Base-by-base conservation (phyloP, 768 basidiomycete species). In the Boletus huronensis region DNA sequence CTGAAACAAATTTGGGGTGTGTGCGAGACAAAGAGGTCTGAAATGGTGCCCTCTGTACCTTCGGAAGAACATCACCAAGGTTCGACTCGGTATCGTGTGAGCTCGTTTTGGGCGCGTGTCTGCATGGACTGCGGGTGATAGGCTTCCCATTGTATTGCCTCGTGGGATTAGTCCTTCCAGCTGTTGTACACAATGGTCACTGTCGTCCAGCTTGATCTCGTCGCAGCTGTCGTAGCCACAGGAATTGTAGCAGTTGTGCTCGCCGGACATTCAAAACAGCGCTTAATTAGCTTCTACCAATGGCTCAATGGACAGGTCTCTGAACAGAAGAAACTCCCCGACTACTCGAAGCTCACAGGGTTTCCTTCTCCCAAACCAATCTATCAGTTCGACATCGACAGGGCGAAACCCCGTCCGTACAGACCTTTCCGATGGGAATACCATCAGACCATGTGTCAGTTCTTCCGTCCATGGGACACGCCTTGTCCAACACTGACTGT, bases 401-500 rank as follows among this genome's bases (percentile, higher is more conserved):
- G 57, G 4, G 73, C 79, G 9, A 74, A 68, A 52, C 68, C 81
- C 3, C 72, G 80, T 45, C 81, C 81, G 14, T 82, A 82, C 63
- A 73, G 81, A 25, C 81, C 81, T 0, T 79, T 82, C 58, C 73
- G 80, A 57, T 82, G 81, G 80, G 69, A 69, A 44, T 82, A 81
- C 52, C 75, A 81, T 57, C 81, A 82, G 58, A 81, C 69, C n/a
- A 82, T 81, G 81, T 72, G 80, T 80, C 62, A 34, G 74, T 52
- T 9, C 8, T 39, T n/a, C 9, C 14, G n/a, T 43, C 21, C 11
- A 23, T 25, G 21, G 13, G n/a, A 14, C 28, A 36, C 10, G 13
- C 25, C 0, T 13, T 39, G 14, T 16, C 9, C 13, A 4, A 49
- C 11, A 34, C 49, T 52, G 29, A 59, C 2, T 3, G 9, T 23